phyloP scores from a whole-genome alignment of 2,329 filamentous ascomycete genomes.

The Epichloe scottii region DNA sequence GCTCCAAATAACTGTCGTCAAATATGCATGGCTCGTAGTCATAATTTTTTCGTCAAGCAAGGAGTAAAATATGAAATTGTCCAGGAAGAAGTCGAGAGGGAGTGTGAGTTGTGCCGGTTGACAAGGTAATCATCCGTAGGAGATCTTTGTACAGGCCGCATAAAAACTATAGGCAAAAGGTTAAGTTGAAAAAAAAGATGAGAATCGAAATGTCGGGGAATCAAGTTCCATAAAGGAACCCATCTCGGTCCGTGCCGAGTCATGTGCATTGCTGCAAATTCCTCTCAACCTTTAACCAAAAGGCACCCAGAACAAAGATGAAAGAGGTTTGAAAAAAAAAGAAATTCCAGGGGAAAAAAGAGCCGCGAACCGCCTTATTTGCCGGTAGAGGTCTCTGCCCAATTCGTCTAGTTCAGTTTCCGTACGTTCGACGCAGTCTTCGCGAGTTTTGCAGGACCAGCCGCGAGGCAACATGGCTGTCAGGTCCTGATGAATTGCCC shows the following conservation, averaged over 20 bases:
- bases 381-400: constrained; percentile 29
- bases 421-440: constrained; percentile 23
- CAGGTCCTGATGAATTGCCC: background rate
- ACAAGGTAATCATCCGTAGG: constrained; percentile 12
- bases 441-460: background rate
- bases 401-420: constrained; percentile 37
- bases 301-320: constrained; percentile 14
- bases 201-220: constrained; percentile 14
- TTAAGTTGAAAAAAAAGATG: constrained; percentile 8
- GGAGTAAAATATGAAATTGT: constrained; percentile 24
- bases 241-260: constrained; percentile 37
- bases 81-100: constrained; percentile 17
- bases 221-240: constrained; percentile 17
- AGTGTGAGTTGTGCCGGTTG: background rate
- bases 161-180: constrained; percentile 8
- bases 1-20: constrained; percentile 11
- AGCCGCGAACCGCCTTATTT: constrained; percentile 33
- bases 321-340: constrained; percentile 17
- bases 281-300: constrained; percentile 37
- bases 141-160: constrained; percentile 13
- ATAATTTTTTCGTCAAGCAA: constrained; percentile 33
- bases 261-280: constrained; percentile 51
- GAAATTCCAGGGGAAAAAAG: constrained; percentile 15
- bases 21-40: constrained; percentile 29
- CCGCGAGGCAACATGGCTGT: background rate